Conservation (phyloP, 2,329 filamentous ascomycete genomes). For the Colletotrichum trifolii region DNA sequence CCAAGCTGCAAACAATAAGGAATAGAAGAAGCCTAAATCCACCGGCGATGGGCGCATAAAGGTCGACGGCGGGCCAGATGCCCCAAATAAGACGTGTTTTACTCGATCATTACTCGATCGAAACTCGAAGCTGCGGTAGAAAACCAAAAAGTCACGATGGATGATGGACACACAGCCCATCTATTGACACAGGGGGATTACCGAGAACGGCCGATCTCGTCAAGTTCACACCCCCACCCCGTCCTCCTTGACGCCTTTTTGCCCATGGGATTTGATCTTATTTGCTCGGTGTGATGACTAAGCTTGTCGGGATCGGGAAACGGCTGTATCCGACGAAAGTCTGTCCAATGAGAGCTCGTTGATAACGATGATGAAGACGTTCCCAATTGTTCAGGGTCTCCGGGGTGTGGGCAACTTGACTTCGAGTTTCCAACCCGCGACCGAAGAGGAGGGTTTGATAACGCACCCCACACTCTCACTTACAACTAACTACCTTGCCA, state of each 20-base stretch:
- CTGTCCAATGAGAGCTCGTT: conserved; percentile 22
- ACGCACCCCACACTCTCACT: conserved; percentile 22
- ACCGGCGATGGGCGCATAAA: conserved; percentile 11
- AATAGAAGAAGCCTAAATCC: conserved; percentile 10
- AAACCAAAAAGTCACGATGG: not conserved
- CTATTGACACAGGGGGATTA: not conserved
- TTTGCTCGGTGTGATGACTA: conserved; percentile 21
- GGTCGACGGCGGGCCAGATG: conserved; percentile 9
- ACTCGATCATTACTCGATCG: conserved; percentile 60
- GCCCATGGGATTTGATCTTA: not conserved
- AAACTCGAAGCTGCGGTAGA: conserved; percentile 46
- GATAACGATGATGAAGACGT: conserved; percentile 34
- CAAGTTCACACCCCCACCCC: not conserved
- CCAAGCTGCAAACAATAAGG: not conserved
- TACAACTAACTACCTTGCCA: too few relatives aligned
- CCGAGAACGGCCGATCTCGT: conserved; percentile 24
- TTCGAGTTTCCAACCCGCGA: not conserved
- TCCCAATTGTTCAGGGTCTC: conserved; percentile 19
- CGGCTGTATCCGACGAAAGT: conserved; percentile 23
- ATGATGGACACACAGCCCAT: not conserved
- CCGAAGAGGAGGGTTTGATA: conserved; percentile 18
- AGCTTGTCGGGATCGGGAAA: conserved; percentile 22
- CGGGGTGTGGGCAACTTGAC: too few relatives aligned
- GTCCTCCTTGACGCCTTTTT: too few relatives aligned
- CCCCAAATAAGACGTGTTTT: conserved; percentile 40